Evolutionary conservation across 2,329 filamentous ascomycete species (phyloP), one percentile per base, ranked within the genome.

Genomic region (Akanthomyces lecanii): DNA sequence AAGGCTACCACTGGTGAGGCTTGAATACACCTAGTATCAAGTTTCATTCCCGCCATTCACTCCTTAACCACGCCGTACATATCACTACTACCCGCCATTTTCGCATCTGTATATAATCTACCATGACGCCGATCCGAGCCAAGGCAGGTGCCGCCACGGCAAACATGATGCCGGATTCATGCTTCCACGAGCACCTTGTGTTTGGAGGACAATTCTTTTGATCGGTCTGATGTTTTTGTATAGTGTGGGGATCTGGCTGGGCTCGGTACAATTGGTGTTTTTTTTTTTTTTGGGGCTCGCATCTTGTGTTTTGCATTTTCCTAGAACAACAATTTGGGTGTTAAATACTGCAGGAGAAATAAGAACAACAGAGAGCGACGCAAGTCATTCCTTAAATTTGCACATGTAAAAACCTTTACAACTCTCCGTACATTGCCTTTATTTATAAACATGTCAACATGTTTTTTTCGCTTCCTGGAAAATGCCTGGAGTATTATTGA

Each of bases 1-100:
- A 30, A n/a, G 52, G 60, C 44, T 55, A 55, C 23, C 21, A 55
- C 28, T 62, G 45, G 52, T 55, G 60, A 61, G 21, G n/a, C 50
- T 23, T 12, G 10, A 7, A 47, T 33, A 11, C 28, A 38, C 8
- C 36, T 4, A 33, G 2, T 18, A n/a, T 8, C 36, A 42, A 23
- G 47, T 25, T 52, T 23, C 28, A 11, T n/a, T 21, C 8, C n/a
- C 21, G 30, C 28, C 50, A 40, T 42, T 23, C 48, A 61, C 50
- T 53, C 40, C 50, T 44, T 61, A 25, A 14, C 48, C 40, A 53
- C 50, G 16, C 18, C 42, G 58, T 61, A 54, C 38, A 60, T 61
- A 47, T 61, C 21, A 5, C 44, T n/a, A 48, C 42, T 45, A 38
- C 33, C 30, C 56, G 21, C 25, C 40, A 45, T 16, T 23, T 57